Base-by-base conservation (phyloP, 2,329 filamentous ascomycete genomes). In the Colletotrichum costaricense region DNA sequence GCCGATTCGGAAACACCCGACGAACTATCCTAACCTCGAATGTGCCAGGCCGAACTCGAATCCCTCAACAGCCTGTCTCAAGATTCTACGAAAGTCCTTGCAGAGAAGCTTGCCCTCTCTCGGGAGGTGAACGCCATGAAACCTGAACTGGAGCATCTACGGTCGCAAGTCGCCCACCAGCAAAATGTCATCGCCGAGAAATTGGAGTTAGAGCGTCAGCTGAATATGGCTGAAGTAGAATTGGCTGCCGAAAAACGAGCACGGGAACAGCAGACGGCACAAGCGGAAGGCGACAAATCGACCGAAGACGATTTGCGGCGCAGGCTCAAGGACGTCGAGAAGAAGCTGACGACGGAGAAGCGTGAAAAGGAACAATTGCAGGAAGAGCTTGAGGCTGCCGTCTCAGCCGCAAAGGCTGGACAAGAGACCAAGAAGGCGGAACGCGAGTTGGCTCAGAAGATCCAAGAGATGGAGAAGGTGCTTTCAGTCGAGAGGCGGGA, bases 181-280 rank as follows among this genome's bases (percentile, higher is more conserved):
- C 92, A 95, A 78, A 88, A 89, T 2, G 85, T 94, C 12, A 86
- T 97, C 19, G 87, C 93, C 1, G 95, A 97, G 79, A 98, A 97
- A 81, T 86, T 96, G 58, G 88, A 93, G 2, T 84, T 98, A 16
- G 92, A 97, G 79, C 92, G 93, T 59, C 94, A 97, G 82, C 82
- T 98, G 33, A 92, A 89, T 78, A 91, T 92, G 2, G 82, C 95
- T 2, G 93, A 97, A 81, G 91, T 94, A 56, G 93, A 97, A 77
- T 87, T 98, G 2, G 94, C 95, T 76, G 94, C 93, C 76, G 94
- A 97, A 80, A 96, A 83, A 73, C 79, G 80, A 68, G 80, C 66
- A 22, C 70, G 74, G 46, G 72, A 73, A 46, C 69, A 74, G 52
- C 69, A 72, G 22, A 22, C 42, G 16, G 57, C 63, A 22, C 38